phyloP scores from a whole-genome alignment of 1,284 basidiomycete species.

The Pseudozyma tsukubaensis region DNA sequence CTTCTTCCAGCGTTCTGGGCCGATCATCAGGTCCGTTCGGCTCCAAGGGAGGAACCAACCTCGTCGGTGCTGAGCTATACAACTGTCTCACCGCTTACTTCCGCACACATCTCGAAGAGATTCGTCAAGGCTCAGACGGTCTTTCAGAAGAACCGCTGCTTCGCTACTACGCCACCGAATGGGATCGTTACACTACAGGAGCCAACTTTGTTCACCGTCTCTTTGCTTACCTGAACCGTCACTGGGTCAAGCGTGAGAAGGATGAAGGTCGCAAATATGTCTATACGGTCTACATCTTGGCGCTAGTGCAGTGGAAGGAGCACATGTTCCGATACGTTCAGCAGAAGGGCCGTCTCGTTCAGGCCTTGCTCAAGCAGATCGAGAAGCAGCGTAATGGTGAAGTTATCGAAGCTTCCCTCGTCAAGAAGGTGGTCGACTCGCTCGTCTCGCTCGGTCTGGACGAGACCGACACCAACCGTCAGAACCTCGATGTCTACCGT shows the following conservation, averaged over 20 bases:
- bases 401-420: slow-evolving; percentile 87
- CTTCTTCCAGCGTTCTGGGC: slow-evolving; percentile 38
- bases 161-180: slow-evolving; percentile 89
- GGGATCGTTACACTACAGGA: slow-evolving; percentile 96
- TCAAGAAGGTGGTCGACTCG: slow-evolving; percentile 96
- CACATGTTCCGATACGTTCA: slow-evolving; percentile 92
- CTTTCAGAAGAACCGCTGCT: slow-evolving; percentile 88
- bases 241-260: slow-evolving; percentile 98
- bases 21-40: slow-evolving; percentile 38
- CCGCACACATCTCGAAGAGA: slow-evolving; percentile 71
- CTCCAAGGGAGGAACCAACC: slow-evolving; percentile 77
- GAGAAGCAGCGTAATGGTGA: slow-evolving; percentile 95
- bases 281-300: slow-evolving; percentile 94
- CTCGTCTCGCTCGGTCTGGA: slow-evolving; percentile 94
- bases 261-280: slow-evolving; percentile 97
- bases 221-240: slow-evolving; percentile 96
- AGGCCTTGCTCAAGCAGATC: slow-evolving; percentile 87
- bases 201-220: slow-evolving; percentile 86
- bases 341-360: slow-evolving; percentile 80
- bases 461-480: slow-evolving; percentile 87
- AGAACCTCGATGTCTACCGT: slow-evolving; percentile 93
- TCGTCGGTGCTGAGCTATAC: slow-evolving; percentile 95
- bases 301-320: slow-evolving; percentile 93
- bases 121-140: slow-evolving; percentile 77
- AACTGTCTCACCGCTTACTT: slow-evolving; percentile 88